phyloP scores from a whole-genome alignment of 202 grass and related monocot species.

The Carex arenaria region DNA sequence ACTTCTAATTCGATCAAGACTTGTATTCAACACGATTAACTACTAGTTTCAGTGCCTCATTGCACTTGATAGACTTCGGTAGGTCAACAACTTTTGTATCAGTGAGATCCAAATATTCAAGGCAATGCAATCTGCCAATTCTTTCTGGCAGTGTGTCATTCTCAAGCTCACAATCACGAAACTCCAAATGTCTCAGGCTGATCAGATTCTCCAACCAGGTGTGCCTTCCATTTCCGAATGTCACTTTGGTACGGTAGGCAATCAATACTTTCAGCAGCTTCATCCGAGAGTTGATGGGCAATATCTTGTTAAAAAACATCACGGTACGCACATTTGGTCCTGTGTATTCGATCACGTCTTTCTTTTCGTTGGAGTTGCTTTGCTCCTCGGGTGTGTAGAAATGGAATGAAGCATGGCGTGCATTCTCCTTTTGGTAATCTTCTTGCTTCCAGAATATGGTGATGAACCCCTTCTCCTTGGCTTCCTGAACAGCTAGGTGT shows the following conservation, averaged over 20 bases:
- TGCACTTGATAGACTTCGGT: neutral
- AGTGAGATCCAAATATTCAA: constrained; percentile 23
- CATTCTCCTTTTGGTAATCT: neutral
- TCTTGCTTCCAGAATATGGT: constrained; percentile 7
- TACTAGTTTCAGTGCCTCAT: neutral
- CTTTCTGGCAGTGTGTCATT: neutral
- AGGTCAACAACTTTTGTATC: constrained; percentile 1
- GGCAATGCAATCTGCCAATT: constrained; percentile 3
- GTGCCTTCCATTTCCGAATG: neutral
- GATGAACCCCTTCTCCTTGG: constrained; percentile 14
- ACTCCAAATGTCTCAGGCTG: constrained; percentile 15
- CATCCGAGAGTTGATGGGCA: neutral
- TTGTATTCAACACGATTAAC: neutral
- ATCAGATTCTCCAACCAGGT: constrained; percentile 10
- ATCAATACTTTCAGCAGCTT: constrained; percentile 10
- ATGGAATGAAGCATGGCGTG: constrained; percentile 18
- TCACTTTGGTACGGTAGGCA: neutral
- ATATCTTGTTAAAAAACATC: constrained; percentile 9
- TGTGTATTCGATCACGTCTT: neutral
- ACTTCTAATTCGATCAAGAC: neutral
- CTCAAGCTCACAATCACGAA: neutral
- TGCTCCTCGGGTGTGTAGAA: neutral
- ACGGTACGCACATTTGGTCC: neutral
- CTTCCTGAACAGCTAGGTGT: neutral
- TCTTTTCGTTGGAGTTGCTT: neutral